Evolutionary conservation across 805 yeast genomes (phyloP).

Genomic region (Alloascoidea hylecoeti): DNA sequence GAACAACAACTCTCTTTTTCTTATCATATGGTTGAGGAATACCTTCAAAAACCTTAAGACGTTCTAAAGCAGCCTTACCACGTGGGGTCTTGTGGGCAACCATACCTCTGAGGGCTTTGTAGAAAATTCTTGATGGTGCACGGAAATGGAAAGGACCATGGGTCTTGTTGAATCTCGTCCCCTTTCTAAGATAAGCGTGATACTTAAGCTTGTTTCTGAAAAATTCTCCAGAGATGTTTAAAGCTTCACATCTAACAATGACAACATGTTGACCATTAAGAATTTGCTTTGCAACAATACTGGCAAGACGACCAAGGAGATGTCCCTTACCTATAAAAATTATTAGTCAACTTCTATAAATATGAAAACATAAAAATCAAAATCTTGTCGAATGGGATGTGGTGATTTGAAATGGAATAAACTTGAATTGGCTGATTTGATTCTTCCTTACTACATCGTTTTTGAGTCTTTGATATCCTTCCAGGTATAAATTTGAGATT

Average conservation of each 20-base stretch:
- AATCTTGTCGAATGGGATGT: constrained; percentile 7
- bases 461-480: too few species aligned
- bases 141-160: constrained; percentile 99
- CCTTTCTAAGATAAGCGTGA: constrained; percentile 99
- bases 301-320: constrained; percentile 98
- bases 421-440: background rate
- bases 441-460: too few species aligned
- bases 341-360: constrained; percentile 2
- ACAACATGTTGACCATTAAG: constrained; percentile 97
- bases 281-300: constrained; percentile 95
- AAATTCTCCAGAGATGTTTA: constrained; percentile 99
- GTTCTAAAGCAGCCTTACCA: constrained; percentile 99
- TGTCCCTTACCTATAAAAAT: constrained; percentile 75
- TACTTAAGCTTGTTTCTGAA: constrained; percentile 99
- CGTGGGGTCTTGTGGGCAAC: constrained; percentile 99
- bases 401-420: too few species aligned
- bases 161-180: constrained; percentile 96
- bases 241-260: constrained; percentile 91
- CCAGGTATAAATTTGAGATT: too few species aligned
- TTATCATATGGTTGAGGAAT: constrained; percentile 99
- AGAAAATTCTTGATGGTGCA: constrained; percentile 99
- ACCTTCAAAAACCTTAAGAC: constrained; percentile 99
- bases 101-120: constrained; percentile 99
- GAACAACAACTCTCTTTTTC: constrained; percentile 99
- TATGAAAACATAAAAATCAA: constrained; percentile 4